These are phyloP conservation scores for Spergularia marina DNA, from an alignment of 148 eudicot species.

Conservation along the genomic window DNA sequence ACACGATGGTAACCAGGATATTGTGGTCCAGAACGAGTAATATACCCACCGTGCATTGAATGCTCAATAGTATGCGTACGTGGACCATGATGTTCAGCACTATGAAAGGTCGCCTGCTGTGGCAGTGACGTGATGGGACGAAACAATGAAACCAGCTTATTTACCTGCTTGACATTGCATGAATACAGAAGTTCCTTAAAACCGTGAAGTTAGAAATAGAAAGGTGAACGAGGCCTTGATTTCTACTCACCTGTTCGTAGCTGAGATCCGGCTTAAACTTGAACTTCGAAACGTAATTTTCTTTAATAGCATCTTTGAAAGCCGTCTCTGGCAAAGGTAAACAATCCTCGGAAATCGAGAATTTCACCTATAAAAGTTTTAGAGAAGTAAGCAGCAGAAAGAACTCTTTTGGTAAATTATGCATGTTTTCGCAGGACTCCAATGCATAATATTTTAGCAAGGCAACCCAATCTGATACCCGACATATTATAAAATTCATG, in stretches of 20 bases:
- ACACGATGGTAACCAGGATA: neutral
- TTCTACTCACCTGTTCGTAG: slow-evolving; percentile 42
- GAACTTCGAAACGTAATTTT: slow-evolving; percentile 38
- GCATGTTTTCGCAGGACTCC: neutral
- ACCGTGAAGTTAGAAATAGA: neutral
- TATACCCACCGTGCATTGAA: neutral
- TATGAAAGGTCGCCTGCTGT: neutral
- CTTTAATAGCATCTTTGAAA: slow-evolving; percentile 48
- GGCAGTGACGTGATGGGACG: slow-evolving; percentile 23
- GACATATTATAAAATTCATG: no score
- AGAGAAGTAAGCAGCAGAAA: slow-evolving; percentile 6
- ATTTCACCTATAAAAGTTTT: slow-evolving; percentile 49
- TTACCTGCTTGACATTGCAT: slow-evolving; percentile 19
- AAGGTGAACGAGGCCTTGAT: neutral
- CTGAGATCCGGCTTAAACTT: slow-evolving; percentile 63
- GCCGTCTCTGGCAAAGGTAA: slow-evolving; percentile 61
- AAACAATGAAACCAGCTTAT: slow-evolving; percentile 28
- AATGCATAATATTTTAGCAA: neutral
- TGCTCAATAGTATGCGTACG: neutral
- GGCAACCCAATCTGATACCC: neutral
- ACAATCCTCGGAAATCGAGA: slow-evolving; percentile 54
- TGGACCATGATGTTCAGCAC: neutral
- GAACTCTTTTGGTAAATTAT: neutral
- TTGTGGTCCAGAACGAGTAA: neutral
- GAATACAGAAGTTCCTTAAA: slow-evolving; percentile 2